phyloP scores from a whole-genome alignment of 2,329 filamentous ascomycete genomes.

The Endothia cerciana region DNA sequence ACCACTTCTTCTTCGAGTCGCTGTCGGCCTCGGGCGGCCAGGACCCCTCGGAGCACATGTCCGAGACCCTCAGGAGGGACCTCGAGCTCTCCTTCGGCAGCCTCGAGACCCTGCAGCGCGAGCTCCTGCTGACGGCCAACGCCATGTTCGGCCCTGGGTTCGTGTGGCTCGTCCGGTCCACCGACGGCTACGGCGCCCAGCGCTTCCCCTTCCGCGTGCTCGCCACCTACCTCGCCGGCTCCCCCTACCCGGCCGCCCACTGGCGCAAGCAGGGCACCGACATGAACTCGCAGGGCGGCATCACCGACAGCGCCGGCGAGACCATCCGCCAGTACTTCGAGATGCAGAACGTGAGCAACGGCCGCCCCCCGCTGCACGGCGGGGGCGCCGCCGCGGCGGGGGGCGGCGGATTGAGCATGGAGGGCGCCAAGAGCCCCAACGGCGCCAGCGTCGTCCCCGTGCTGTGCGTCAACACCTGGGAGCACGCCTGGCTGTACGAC shows the following conservation, averaged over 20 bases:
- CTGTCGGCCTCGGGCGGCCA: conserved; percentile 41
- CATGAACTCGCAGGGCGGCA: conserved; percentile 65
- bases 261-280: conserved; percentile 72
- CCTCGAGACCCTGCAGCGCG: conserved; percentile 77
- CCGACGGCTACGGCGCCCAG: conserved; percentile 39
- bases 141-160: conserved; percentile 97
- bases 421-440: conserved; percentile 56
- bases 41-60: conserved; percentile 49
- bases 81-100: conserved; percentile 78
- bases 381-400: conserved; percentile 31
- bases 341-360: conserved; percentile 40
- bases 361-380: conserved; percentile 37
- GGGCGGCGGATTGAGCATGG: conserved; percentile 12
- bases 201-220: conserved; percentile 66
- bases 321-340: conserved; percentile 45
- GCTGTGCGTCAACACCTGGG: conserved; percentile 93
- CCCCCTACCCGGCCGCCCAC: conserved; percentile 84
- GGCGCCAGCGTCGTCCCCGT: conserved; percentile 74
- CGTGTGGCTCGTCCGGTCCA: conserved; percentile 79
- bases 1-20: conserved; percentile 75
- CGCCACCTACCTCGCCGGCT: conserved; percentile 88
- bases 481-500: conserved; percentile 88
- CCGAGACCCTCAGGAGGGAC: conserved; percentile 53
- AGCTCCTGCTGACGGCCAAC: conserved; percentile 79
- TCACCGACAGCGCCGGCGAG: conserved; percentile 39